These are phyloP conservation scores for Pseudocercospora pini-densiflorae DNA, from an alignment of 2,329 filamentous ascomycete species.

Conservation along the genomic window DNA sequence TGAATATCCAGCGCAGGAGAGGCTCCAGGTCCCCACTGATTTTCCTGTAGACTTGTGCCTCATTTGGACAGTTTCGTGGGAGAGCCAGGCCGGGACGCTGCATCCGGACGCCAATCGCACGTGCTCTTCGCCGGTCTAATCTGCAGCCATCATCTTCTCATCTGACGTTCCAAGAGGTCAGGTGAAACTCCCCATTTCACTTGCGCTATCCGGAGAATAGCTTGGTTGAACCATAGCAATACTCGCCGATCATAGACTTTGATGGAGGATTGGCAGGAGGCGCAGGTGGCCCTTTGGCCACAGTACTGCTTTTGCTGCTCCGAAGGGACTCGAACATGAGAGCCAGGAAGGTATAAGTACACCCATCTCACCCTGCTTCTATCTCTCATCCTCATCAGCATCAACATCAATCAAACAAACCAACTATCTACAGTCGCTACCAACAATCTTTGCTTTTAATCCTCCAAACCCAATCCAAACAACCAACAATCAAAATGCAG, in stretches of 20 bases:
- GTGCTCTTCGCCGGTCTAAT: background rate
- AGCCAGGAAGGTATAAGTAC: slow-evolving; percentile 21
- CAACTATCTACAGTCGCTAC: slow-evolving; percentile 19
- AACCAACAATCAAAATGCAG: slow-evolving; percentile 26
- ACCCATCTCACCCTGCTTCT: slow-evolving; percentile 8
- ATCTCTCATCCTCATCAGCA: slow-evolving; percentile 18
- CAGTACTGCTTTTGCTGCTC: background rate
- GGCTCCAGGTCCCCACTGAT: background rate
- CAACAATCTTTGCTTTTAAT: slow-evolving; percentile 16
- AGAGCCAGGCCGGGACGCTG: background rate
- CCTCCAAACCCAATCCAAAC: slow-evolving; percentile 12
- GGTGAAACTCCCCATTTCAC: background rate
- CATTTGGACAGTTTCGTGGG: background rate
- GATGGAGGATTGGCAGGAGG: slow-evolving; percentile 6
- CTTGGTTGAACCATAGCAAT: background rate
- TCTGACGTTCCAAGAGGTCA: background rate
- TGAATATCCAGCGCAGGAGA: background rate
- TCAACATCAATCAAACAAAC: slow-evolving; percentile 19
- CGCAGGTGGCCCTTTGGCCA: background rate
- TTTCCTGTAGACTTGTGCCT: background rate
- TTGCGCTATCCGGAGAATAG: background rate
- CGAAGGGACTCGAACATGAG: background rate
- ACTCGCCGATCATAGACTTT: background rate
- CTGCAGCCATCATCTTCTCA: background rate
- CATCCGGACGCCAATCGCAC: background rate